Conservation (phyloP, 352 stramenopile genomes). For the Ochromonadaceae sp. region DNA sequence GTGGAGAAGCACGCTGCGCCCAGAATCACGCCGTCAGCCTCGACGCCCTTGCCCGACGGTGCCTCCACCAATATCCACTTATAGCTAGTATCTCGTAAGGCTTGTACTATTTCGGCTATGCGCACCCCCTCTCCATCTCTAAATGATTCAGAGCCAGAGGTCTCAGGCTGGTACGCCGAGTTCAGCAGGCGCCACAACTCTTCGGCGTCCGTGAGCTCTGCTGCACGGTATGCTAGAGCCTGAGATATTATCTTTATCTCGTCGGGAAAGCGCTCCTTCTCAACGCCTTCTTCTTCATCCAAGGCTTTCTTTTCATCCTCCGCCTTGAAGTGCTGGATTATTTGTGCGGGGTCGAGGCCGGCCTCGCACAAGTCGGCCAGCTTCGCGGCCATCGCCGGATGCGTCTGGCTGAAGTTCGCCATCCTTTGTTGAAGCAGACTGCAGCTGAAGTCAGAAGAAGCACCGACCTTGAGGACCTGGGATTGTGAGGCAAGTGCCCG, state of each 20-base stretch:
- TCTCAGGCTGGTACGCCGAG: not conserved
- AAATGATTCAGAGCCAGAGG: not conserved
- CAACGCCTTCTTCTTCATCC: too few species aligned
- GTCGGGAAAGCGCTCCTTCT: constrained; percentile 38
- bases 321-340: too few species aligned
- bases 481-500: too few species aligned
- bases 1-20: not conserved
- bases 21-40: not conserved
- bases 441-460: too few species aligned
- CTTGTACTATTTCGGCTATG: not conserved
- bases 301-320: too few species aligned
- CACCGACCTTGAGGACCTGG: too few species aligned
- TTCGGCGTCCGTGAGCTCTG: not conserved
- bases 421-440: too few species aligned
- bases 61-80: constrained; percentile 4
- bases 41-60: not conserved
- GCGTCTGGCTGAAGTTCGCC: too few species aligned
- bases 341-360: too few species aligned
- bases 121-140: not conserved
- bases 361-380: too few species aligned
- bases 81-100: not conserved
- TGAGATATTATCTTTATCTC: constrained; percentile 35
- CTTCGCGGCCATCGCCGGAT: too few species aligned
- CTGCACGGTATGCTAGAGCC: constrained; percentile 2
- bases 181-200: not conserved